These are phyloP conservation scores for Perilla frutescens DNA, from an alignment of 257 asterid species.

Conservation along the genomic window DNA sequence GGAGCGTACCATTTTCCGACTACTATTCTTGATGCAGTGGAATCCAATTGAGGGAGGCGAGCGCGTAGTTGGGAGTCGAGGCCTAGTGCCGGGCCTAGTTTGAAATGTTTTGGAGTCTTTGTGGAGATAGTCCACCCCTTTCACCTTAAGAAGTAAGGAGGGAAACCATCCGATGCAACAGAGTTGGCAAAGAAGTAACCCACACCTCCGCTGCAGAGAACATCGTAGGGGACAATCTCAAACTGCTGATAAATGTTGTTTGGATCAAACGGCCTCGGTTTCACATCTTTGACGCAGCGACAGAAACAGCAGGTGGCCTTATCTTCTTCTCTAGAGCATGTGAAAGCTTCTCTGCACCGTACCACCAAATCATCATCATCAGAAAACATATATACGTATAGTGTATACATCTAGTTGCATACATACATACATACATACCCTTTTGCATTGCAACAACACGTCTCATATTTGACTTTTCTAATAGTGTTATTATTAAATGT, in stretches of 20 bases:
- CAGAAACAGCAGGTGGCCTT: constrained; percentile 55
- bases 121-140: constrained; percentile 49
- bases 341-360: constrained; percentile 54
- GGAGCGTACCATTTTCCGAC: constrained; percentile 81
- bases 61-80: constrained; percentile 46
- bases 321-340: constrained; percentile 70
- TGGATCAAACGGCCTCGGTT: constrained; percentile 61
- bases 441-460: constrained; percentile 5
- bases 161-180: constrained; percentile 48
- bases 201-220: neutral
- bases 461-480: too few species aligned
- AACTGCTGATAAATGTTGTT: constrained; percentile 53
- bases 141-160: constrained; percentile 46
- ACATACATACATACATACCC: constrained; percentile 57
- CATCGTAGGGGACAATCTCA: constrained; percentile 31
- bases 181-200: constrained; percentile 43
- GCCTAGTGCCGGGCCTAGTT: constrained; percentile 45
- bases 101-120: constrained; percentile 36
- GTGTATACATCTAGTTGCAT: too few species aligned
- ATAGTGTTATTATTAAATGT: too few species aligned
- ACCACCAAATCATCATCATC: too few species aligned
- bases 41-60: constrained; percentile 39
- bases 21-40: too few species aligned
- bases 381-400: too few species aligned
- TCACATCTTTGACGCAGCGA: constrained; percentile 48